These are phyloP conservation scores for Pseudozyma thailandica DNA, from an alignment of 1,284 basidiomycete species.

Conservation along the genomic window DNA sequence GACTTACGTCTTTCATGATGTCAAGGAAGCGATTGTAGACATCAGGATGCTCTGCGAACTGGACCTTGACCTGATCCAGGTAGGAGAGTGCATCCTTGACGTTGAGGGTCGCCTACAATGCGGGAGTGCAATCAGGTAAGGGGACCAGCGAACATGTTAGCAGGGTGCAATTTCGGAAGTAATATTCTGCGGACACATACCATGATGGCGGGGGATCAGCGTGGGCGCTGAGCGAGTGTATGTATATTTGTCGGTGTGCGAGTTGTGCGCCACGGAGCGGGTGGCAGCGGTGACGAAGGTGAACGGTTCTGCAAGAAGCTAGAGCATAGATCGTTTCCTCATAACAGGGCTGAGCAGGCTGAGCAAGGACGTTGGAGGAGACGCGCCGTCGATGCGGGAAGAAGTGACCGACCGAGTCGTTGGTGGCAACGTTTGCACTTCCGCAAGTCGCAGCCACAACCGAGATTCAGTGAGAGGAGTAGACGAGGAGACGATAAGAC, in stretches of 20 bases:
- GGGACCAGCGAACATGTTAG: not conserved
- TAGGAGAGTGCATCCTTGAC: constrained; percentile 93
- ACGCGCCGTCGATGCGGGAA: not conserved
- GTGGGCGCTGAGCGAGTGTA: constrained; percentile 10
- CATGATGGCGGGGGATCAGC: constrained; percentile 33
- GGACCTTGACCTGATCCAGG: constrained; percentile 89
- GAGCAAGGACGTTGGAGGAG: not conserved
- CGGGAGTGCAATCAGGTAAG: not conserved
- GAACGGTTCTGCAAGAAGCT: too few relatives aligned
- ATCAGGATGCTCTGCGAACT: constrained; percentile 90
- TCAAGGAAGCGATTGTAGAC: constrained; percentile 98
- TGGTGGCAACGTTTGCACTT: not conserved
- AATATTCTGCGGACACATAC: constrained; percentile 7
- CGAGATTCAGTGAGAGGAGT: not conserved
- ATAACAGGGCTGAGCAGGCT: not conserved
- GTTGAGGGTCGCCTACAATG: constrained; percentile 66
- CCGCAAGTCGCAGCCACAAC: not conserved
- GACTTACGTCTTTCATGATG: constrained; percentile 88
- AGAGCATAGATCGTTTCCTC: constrained; percentile 3
- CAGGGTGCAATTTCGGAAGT: not conserved
- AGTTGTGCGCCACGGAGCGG: too few relatives aligned
- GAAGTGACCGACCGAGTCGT: not conserved
- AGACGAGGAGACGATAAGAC: not conserved
- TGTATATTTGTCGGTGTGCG: not conserved
- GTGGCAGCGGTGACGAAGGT: too few relatives aligned